Evolutionary conservation across 345 rosid species (phyloP), one percentile per base, ranked within the genome.

Genomic region (Eucalyptus albens): DNA sequence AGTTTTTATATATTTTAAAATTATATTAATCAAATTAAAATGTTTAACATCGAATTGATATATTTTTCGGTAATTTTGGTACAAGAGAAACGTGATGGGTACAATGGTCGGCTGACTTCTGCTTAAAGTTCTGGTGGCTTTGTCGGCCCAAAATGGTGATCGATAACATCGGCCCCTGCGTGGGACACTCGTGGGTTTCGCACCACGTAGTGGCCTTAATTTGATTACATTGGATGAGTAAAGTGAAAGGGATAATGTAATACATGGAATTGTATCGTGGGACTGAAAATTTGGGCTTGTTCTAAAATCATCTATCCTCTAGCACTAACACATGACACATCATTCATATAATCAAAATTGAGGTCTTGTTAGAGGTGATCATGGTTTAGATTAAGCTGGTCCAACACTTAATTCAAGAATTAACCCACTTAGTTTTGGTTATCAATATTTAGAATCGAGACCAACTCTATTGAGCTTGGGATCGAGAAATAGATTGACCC

Each of bases 351-450:
- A 37, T 72, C 45, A 72, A 72, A 72, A 33, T 5, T 10, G 5
- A 9, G 42, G 24, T 31, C 80, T 31, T 31, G 6, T 53, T 53
- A 19, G 5, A 19, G 11, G 26, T 53, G 2, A 53, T 53, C 59
- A 53, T 19, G 11, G 5, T 53, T 19, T 2, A 53, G 2, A 53
- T 53, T 53, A 3, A 19, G 59, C 0, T 2, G 2, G 2, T 21
- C 5, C 2, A 21, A 1, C 11, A 53, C 2, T 4, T 53, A 53
- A 53, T 4, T 2, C 4, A 21, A 0, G 5, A 9, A 53, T 4
- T 4, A 53, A 53, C 2, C 0, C 59, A 19, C 5, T 19, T 0
- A 2, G 0, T 53, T 53, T 53, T 53, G 4, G 2, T 19, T 53
- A 10, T 19, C 11, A 19, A 53, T 53, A 19, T 53, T 53, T 53